These are phyloP conservation scores for Sugiyamaella mastotermitis DNA, from an alignment of 805 yeast species.

Conservation along the genomic window DNA sequence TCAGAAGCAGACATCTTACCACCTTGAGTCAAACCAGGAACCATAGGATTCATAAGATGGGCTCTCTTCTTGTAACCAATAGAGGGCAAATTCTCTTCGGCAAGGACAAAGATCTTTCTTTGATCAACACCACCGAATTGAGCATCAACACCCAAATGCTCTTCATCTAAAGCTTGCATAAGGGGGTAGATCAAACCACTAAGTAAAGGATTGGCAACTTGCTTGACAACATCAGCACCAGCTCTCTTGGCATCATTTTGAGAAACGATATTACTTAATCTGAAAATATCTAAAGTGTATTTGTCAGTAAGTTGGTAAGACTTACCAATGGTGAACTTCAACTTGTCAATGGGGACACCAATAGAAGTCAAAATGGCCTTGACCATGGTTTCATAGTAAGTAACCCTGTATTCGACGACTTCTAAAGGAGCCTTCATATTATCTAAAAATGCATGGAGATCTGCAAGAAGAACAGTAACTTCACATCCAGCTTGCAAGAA, in stretches of 20 bases:
- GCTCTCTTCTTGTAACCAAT: slow-evolving; percentile 96
- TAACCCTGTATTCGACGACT: slow-evolving; percentile 80
- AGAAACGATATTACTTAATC: slow-evolving; percentile 73
- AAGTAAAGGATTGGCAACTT: slow-evolving; percentile 87
- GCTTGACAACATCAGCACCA: slow-evolving; percentile 99
- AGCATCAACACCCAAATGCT: slow-evolving; percentile 78
- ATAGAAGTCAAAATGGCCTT: slow-evolving; percentile 81
- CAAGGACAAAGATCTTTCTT: slow-evolving; percentile 93
- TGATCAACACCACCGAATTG: slow-evolving; percentile 99
- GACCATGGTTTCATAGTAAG: slow-evolving; percentile 77
- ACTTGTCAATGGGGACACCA: slow-evolving; percentile 86
- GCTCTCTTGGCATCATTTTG: slow-evolving; percentile 98
- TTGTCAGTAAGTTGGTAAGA: slow-evolving; percentile 76
- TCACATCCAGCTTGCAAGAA: slow-evolving; percentile 95
- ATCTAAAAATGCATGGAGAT: slow-evolving; percentile 92
- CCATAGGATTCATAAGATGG: slow-evolving; percentile 98
- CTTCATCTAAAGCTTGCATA: slow-evolving; percentile 98
- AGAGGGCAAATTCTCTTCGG: slow-evolving; percentile 85
- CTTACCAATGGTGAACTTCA: slow-evolving; percentile 80
- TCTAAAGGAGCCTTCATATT: slow-evolving; percentile 98
- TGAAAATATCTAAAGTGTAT: slow-evolving; percentile 86
- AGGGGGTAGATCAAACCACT: slow-evolving; percentile 94
- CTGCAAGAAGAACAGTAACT: slow-evolving; percentile 87
- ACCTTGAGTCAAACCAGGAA: slow-evolving; percentile 94
- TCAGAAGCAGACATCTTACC: slow-evolving; percentile 98